Evolutionary conservation across 163 green algal species (phyloP).

Genomic region (Scenedesmus sp.): DNA sequence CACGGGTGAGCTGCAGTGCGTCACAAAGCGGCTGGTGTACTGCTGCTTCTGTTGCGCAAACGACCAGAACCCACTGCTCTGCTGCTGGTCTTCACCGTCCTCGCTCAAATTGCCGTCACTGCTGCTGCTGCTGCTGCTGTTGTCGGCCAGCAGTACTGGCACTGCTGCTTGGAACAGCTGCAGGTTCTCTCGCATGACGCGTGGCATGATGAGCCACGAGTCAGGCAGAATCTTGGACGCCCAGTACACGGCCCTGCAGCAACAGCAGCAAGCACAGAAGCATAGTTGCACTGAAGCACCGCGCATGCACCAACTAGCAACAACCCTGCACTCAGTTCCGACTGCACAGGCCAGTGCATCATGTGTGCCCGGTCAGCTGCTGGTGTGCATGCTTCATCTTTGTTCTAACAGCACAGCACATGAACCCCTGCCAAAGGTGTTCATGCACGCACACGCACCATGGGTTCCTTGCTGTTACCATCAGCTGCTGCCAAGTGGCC

Average conservation of each 20-base stretch:
- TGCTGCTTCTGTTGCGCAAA: neutral
- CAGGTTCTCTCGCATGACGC: neutral
- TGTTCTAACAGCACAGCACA: neutral
- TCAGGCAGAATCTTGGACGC: constrained; percentile 5
- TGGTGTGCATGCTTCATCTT: neutral
- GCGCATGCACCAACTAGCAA: neutral
- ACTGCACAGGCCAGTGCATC: neutral
- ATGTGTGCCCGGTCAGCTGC: neutral
- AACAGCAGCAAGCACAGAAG: neutral
- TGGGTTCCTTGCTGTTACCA: constrained; percentile 23
- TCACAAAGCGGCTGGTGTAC: neutral
- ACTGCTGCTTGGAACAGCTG: constrained; percentile 10
- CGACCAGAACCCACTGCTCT: neutral
- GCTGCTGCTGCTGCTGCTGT: constrained; percentile 16
- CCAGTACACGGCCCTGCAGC: constrained; percentile 32
- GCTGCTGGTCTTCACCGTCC: neutral
- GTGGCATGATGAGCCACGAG: constrained; percentile 39
- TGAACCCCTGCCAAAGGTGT: neutral
- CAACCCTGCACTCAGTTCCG: neutral
- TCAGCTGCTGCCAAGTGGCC: constrained; percentile 40
- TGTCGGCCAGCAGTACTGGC: neutral
- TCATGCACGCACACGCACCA: neutral
- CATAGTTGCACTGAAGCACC: no score
- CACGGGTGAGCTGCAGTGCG: constrained; percentile 11
- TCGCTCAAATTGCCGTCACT: neutral